These are phyloP conservation scores for Lolium rigidum DNA, from an alignment of 176 grass and related monocot genomes.

Conservation along the genomic window DNA sequence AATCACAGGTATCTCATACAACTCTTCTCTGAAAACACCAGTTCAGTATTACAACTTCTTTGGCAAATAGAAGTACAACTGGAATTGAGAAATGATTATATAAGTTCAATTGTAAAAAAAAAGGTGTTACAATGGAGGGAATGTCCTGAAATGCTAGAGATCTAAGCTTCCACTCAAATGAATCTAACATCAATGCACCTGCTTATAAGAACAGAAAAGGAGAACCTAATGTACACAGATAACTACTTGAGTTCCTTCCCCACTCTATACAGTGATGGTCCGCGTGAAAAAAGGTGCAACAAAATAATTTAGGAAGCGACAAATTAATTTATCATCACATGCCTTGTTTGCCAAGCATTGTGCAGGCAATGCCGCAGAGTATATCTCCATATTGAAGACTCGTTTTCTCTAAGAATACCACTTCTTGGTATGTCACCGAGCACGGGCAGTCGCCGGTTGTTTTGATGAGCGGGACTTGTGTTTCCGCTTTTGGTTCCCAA, in stretches of 20 bases:
- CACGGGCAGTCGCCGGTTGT: constrained; percentile 69
- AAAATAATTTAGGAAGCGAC: constrained; percentile 50
- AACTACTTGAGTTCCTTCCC: constrained; percentile 57
- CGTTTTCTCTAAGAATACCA: constrained; percentile 41
- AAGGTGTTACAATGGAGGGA: constrained; percentile 45
- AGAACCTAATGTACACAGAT: constrained; percentile 77
- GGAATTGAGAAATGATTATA: constrained; percentile 44
- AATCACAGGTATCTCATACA: background rate
- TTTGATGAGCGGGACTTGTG: constrained; percentile 70
- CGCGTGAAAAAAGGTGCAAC: constrained; percentile 52
- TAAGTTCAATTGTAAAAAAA: constrained; percentile 28
- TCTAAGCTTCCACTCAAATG: constrained; percentile 45
- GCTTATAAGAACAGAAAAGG: constrained; percentile 52
- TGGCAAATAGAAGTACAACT: constrained; percentile 10
- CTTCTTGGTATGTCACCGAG: constrained; percentile 49
- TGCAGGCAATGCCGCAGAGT: constrained; percentile 9
- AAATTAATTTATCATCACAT: constrained; percentile 47
- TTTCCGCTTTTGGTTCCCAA: constrained; percentile 60
- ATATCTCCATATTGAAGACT: constrained; percentile 31
- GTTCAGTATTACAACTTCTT: constrained; percentile 28
- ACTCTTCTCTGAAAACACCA: background rate
- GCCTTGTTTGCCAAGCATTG: constrained; percentile 32
- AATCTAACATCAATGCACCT: constrained; percentile 53
- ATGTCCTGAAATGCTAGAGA: constrained; percentile 44
- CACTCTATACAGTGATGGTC: constrained; percentile 54